Conservation (phyloP, 108 stramenopile genomes). For the Ochromonas danica region DNA sequence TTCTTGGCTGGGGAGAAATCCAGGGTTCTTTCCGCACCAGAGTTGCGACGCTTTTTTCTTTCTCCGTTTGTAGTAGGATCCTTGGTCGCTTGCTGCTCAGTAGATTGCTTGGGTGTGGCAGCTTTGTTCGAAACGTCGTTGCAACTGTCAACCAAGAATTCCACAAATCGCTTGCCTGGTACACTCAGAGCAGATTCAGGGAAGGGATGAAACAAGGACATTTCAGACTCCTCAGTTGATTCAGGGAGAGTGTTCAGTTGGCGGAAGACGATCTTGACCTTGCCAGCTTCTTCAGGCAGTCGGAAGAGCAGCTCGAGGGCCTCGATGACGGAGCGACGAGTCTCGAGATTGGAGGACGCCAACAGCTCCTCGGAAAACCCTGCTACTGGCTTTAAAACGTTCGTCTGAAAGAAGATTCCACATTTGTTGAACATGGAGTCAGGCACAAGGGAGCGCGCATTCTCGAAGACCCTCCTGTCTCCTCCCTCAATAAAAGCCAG, state of each 20-base stretch:
- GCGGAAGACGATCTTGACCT: not conserved
- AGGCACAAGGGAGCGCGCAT: not conserved
- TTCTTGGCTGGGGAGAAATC: not conserved
- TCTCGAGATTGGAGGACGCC: not conserved
- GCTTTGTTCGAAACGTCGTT: too few species aligned
- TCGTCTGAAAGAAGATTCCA: not conserved
- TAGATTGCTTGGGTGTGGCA: not conserved
- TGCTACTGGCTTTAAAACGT: not conserved
- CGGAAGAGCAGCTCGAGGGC: not conserved
- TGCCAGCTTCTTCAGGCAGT: not conserved
- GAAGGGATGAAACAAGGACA: not conserved
- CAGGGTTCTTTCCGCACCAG: not conserved
- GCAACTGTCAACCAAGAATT: not conserved
- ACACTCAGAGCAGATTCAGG: not conserved
- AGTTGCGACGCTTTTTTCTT: not conserved
- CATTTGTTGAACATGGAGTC: not conserved
- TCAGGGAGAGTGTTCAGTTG: too few species aligned
- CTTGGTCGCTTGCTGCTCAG: not conserved
- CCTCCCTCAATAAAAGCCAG: not conserved
- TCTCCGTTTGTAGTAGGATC: not conserved
- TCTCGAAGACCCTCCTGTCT: not conserved
- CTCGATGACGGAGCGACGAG: not conserved
- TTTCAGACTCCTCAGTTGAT: not conserved
- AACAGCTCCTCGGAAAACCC: not conserved
- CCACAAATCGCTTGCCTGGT: not conserved